A percentile compares a stretch with the other conserved stretches of the same genome.
phyloP scores from a whole-genome alignment of 2,329 filamentous ascomycete genomes.

The Zalaria sp. region DNA sequence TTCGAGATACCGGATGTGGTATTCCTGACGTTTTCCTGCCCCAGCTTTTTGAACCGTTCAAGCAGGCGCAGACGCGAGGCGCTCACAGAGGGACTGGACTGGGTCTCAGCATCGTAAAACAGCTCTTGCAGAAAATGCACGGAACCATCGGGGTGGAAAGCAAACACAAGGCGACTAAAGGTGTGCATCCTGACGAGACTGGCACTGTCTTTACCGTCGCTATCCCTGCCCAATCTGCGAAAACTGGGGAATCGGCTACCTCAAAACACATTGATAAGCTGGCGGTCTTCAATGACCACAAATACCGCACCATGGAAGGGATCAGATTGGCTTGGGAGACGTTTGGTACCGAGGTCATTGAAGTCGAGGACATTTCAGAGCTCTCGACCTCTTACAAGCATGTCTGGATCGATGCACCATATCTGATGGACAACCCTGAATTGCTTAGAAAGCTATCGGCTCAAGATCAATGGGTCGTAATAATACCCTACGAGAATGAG shows the following conservation, averaged over 20 bases:
- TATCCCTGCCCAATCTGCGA: slow-evolving; percentile 3
- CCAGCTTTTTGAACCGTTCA: slow-evolving; percentile 76
- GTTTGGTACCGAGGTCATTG: neutral
- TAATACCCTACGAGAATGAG: slow-evolving; percentile 4
- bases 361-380: neutral
- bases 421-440: slow-evolving; percentile 1
- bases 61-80: slow-evolving; percentile 42
- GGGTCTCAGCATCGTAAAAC: slow-evolving; percentile 52
- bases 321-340: slow-evolving; percentile 1
- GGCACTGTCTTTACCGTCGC: slow-evolving; percentile 6
- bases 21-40: slow-evolving; percentile 62
- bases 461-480: neutral
- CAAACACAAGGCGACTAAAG: slow-evolving; percentile 2
- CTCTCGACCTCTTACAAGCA: slow-evolving; percentile 1
- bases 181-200: slow-evolving; percentile 1
- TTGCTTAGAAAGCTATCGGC: slow-evolving; percentile 2
- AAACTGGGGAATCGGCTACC: neutral
- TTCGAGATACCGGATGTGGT: slow-evolving; percentile 70
- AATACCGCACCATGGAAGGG: too few relatives aligned
- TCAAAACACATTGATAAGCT: neutral
- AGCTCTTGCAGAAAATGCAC: slow-evolving; percentile 5
- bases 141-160: slow-evolving; percentile 5
- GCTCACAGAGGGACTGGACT: slow-evolving; percentile 63
- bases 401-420: slow-evolving; percentile 4
- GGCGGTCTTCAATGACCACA: neutral